These are phyloP conservation scores for Chlamydomonas eustigma DNA, from an alignment of 139 green algal species.

Conservation along the genomic window DNA sequence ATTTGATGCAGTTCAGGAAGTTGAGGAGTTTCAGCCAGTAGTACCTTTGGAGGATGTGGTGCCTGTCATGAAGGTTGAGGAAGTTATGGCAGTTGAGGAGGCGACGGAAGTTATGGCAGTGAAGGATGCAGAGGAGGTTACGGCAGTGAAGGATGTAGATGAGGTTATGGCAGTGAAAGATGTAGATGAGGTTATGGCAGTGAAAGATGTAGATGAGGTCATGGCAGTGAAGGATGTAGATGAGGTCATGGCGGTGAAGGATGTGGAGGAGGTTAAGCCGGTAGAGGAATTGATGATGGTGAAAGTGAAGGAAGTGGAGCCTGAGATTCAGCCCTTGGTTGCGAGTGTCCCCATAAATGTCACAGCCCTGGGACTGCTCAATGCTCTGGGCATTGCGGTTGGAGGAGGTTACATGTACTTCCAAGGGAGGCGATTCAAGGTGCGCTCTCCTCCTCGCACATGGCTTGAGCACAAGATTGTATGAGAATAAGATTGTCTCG, in stretches of 20 bases:
- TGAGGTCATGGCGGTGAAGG: background rate
- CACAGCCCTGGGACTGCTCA: slow-evolving; percentile 17
- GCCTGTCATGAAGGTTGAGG: no score
- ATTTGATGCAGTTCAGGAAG: background rate
- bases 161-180: background rate
- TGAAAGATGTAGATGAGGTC: no score
- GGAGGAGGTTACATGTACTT: slow-evolving; percentile 39
- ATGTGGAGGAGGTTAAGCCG: background rate
- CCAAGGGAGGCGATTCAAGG: slow-evolving; percentile 24
- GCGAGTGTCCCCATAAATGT: no score
- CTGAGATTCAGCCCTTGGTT: slow-evolving; percentile 7
- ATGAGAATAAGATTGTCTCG: no score
- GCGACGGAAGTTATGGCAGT: background rate
- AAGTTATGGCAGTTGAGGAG: background rate
- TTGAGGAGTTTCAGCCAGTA: background rate
- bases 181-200: background rate
- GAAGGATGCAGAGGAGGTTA: background rate
- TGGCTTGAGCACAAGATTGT: background rate
- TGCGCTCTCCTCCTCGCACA: background rate
- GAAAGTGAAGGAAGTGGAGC: background rate
- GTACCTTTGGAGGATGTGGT: background rate
- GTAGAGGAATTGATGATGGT: no score
- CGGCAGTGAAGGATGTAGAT: background rate
- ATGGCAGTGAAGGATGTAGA: no score
- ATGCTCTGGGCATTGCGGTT: slow-evolving; percentile 26